phyloP scores from a whole-genome alignment of 805 yeast genomes.

The Cyberlindnera americana region DNA sequence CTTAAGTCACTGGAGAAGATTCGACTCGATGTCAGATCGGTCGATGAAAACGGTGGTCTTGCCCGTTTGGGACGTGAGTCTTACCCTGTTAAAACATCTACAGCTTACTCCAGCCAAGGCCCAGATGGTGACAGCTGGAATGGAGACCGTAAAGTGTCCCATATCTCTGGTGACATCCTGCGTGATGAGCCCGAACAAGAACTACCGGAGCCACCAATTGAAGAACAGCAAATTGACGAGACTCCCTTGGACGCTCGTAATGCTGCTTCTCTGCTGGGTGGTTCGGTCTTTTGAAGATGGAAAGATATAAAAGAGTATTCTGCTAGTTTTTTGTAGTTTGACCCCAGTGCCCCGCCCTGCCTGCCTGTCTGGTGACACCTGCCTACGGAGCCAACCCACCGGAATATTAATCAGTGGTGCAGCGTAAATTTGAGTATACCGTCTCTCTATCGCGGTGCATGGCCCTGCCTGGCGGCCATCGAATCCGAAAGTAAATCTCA shows the following conservation, averaged over 20 bases:
- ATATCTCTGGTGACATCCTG: constrained; percentile 27
- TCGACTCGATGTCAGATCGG: constrained; percentile 67
- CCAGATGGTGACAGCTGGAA: constrained; percentile 55
- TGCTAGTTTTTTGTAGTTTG: too few species aligned
- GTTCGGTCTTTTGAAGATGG: constrained; percentile 53
- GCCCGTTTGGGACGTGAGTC: constrained; percentile 77
- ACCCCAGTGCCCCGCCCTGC: too few species aligned
- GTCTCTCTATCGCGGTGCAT: too few species aligned
- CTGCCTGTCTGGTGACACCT: too few species aligned
- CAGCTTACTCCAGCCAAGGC: constrained; percentile 38
- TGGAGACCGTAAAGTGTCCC: constrained; percentile 43
- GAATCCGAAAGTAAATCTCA: too few species aligned
- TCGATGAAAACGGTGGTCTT: constrained; percentile 76
- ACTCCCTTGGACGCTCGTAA: constrained; percentile 68
- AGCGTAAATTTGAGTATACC: too few species aligned
- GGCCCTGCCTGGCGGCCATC: too few species aligned
- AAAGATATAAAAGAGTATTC: too few species aligned
- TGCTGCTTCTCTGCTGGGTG: constrained; percentile 80
- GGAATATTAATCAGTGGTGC: too few species aligned
- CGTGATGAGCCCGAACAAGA: constrained; percentile 12
- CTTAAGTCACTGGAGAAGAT: constrained; percentile 68
- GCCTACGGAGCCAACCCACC: too few species aligned
- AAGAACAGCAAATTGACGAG: constrained; percentile 28
- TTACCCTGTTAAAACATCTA: constrained; percentile 34
- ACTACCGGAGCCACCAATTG: constrained; percentile 18